These are phyloP conservation scores for Kuraishia hungarica DNA, from an alignment of 805 yeast species.

Conservation along the genomic window DNA sequence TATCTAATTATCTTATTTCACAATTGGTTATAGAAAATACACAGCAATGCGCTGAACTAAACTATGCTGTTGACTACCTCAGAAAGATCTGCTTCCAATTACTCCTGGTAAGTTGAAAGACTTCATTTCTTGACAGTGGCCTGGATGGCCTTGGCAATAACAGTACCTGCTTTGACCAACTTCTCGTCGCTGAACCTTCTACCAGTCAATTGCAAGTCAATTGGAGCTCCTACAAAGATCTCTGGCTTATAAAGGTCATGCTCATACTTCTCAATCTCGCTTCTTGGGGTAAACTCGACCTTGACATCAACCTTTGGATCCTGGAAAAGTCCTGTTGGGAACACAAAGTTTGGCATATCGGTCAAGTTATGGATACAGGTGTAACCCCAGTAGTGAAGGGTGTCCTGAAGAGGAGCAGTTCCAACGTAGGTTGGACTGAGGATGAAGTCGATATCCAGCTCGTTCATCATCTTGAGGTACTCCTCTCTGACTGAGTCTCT, in stretches of 20 bases:
- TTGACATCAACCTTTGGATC: constrained; percentile 37
- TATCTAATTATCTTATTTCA: too few relatives aligned
- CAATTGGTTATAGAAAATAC: too few relatives aligned
- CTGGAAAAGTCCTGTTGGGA: constrained; percentile 51
- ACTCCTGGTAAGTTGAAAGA: too few relatives aligned
- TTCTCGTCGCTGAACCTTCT: constrained; percentile 52
- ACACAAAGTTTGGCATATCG: constrained; percentile 53
- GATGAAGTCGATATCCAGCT: constrained; percentile 48
- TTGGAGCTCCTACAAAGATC: constrained; percentile 41
- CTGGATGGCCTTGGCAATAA: neutral
- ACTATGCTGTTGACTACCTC: too few relatives aligned
- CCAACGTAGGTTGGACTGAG: constrained; percentile 55
- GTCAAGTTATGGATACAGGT: constrained; percentile 60
- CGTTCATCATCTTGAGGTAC: constrained; percentile 37
- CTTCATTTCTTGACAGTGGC: neutral
- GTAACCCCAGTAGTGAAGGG: constrained; percentile 64
- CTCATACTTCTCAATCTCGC: constrained; percentile 20
- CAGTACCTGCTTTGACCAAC: constrained; percentile 1
- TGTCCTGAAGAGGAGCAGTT: constrained; percentile 59
- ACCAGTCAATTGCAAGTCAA: constrained; percentile 45
- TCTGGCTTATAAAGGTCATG: constrained; percentile 37
- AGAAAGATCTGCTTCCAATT: too few relatives aligned
- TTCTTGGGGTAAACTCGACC: constrained; percentile 19
- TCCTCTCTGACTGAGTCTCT: constrained; percentile 47
- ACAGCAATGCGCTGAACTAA: too few relatives aligned